A percentile compares a stretch with the other conserved stretches of the same genome.
phyloP scores from a whole-genome alignment of 257 asterid genomes.

The Nicotiana attenuata region DNA sequence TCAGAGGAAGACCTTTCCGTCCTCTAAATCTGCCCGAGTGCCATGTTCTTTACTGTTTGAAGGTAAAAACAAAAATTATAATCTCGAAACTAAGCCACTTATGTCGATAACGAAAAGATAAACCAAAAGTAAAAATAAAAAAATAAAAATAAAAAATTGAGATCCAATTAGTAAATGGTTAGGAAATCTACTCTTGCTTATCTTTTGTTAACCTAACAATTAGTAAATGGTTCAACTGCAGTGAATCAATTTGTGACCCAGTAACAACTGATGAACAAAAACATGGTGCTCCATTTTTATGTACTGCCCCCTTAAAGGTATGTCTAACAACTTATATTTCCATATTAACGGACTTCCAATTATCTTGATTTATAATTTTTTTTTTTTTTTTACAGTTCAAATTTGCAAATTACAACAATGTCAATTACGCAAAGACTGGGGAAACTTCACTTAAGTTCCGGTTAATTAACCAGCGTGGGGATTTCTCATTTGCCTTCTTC shows the following conservation, averaged over 20 bases:
- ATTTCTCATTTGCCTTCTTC: constrained; percentile 74
- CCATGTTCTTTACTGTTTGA: no score
- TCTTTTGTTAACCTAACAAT: not conserved
- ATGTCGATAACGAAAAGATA: no score
- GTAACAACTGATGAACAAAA: constrained; percentile 4
- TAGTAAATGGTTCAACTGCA: not conserved
- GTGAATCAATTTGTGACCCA: constrained; percentile 37
- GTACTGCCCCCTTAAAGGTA: constrained; percentile 57
- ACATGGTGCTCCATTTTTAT: constrained; percentile 31
- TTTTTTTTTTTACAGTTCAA: constrained; percentile 29
- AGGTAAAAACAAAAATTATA: no score
- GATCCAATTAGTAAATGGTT: not conserved
- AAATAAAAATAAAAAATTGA: no score
- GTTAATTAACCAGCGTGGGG: constrained; percentile 55
- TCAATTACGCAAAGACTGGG: constrained; percentile 27
- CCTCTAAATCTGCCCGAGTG: no score
- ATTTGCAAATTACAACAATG: constrained; percentile 44
- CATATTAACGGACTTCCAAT: no score
- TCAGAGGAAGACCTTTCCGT: no score
- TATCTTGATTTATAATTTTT: not conserved
- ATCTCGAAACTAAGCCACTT: no score
- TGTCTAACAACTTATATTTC: not conserved
- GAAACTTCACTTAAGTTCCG: constrained; percentile 34
- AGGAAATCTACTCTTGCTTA: not conserved
- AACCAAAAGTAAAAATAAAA: no score